A percentile compares a stretch with the other conserved stretches of the same genome.
Conservation (phyloP, 495 filamentous ascomycete species). For the Terfezia boudieri region DNA sequence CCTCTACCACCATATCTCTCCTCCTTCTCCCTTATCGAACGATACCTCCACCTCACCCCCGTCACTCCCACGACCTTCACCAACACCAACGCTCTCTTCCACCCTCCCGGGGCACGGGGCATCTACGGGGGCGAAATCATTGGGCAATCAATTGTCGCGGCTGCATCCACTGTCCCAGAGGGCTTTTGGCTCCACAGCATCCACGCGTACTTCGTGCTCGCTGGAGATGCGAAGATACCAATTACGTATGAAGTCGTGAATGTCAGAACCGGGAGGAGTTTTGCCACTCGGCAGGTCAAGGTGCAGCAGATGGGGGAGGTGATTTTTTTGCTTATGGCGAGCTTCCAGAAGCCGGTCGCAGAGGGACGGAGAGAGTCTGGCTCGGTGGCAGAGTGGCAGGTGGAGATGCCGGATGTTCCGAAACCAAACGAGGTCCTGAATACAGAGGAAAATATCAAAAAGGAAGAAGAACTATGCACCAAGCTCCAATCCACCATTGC, state of each 20-base stretch:
- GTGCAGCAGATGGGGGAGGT: constrained; percentile 68
- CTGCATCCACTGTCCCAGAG: constrained; percentile 58
- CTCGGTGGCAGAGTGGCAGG: constrained; percentile 36
- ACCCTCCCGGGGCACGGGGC: constrained; percentile 72
- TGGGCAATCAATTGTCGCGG: constrained; percentile 73
- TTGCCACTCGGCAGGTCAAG: constrained; percentile 85
- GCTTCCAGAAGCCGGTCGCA: constrained; percentile 42
- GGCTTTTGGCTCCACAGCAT: constrained; percentile 76
- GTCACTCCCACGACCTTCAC: constrained; percentile 86
- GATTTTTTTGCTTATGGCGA: constrained; percentile 88
- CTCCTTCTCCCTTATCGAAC: constrained; percentile 62
- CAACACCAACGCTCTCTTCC: constrained; percentile 75
- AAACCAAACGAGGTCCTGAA: constrained; percentile 10
- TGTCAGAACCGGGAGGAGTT: constrained; percentile 75
- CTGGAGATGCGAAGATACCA: constrained; percentile 60
- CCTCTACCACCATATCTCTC: constrained; percentile 59
- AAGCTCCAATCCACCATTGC: constrained; percentile 41
- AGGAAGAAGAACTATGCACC: constrained; percentile 27
- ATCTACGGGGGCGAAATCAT: constrained; percentile 83
- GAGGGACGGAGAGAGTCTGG: constrained; percentile 21
- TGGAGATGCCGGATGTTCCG: constrained; percentile 31
- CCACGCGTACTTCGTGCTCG: constrained; percentile 98
- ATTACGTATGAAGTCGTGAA: constrained; percentile 85
- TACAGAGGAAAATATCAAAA: constrained; percentile 9
- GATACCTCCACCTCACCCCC: constrained; percentile 62